Evolutionary conservation across 345 rosid genomes (phyloP), one percentile per base, ranked within the genome.

Genomic region (Populus nigra): DNA sequence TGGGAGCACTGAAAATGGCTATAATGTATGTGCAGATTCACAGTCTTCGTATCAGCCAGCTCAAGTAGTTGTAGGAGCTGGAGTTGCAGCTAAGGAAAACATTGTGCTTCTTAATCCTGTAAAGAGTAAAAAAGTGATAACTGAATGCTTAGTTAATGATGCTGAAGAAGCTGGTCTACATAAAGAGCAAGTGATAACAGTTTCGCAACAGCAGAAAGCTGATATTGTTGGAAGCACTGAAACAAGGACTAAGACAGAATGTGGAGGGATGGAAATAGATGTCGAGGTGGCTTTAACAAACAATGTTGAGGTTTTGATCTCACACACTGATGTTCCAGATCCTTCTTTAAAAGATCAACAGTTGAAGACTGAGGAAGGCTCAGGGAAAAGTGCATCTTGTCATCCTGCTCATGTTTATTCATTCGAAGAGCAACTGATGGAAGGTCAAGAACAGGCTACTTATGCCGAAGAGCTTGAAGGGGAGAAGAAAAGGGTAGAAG

Each of bases 1-100:
- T 57, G 83, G 68, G 71, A 73, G 82, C 83, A 82, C 83, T 87
- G 88, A 88, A 83, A 80, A 69, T 76, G 71, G 75, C 74, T 84
- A 71, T 75, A 83, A 77, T 81, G 83, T 76, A 73, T 69, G 68
- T 85, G 86, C 87, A 81, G 93, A 85, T 88, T 59, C 79, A 5
- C 63, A 65, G 75, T 22, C 81, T 71, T 73, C 78, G 17, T 67
- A 55, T 71, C 83, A 79, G 73, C 80, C 83, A 76, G 81, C 70
- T 68, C 79, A 79, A 73, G 85, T 74, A 81, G 61, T 73, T 74
- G 76, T 38, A 57, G 77, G 55, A 29, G 81, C 75, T 68, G 89
- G 81, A 73, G 87, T n/a, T 72, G 77, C 71, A 53, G 72, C 65
- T 49, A 62, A 68, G 70, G 75, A 65, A 2, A 43, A 59, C 62